Evolutionary conservation across 129 eudicot genomes (phyloP).

Genomic region (Chrysanthemum seticuspe): DNA sequence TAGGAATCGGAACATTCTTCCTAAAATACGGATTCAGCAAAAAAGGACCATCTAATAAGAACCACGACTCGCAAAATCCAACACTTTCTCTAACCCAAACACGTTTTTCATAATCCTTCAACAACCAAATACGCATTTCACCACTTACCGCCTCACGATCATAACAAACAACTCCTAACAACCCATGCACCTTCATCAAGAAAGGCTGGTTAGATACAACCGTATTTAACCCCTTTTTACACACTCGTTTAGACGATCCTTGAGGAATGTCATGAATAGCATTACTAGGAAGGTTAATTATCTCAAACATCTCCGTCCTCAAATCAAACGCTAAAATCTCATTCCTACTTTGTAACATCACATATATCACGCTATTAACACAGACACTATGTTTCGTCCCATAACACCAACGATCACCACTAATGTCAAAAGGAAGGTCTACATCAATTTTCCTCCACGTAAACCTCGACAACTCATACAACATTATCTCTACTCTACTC

Average conservation of each 20-base stretch:
- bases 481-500: not conserved
- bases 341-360: constrained; percentile 3
- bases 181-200: not conserved
- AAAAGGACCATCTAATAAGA: not conserved
- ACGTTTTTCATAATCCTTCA: not conserved
- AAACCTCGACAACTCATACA: not conserved
- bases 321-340: not conserved
- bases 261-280: not conserved
- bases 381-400: not conserved
- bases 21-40: not conserved
- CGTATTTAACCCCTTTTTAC: not conserved
- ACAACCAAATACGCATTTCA: not conserved
- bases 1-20: not conserved
- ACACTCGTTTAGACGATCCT: not conserved
- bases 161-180: constrained; percentile 3
- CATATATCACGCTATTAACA: not conserved
- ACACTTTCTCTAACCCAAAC: constrained; percentile 7
- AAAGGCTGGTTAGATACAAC: not conserved
- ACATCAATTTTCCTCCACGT: not conserved
- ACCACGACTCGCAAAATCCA: not conserved
- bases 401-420: not conserved
- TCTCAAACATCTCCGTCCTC: not conserved
- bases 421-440: not conserved
- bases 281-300: not conserved
- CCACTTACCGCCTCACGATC: not conserved